Evolutionary conservation across 331 rosid species (phyloP).

Genomic region (Acacia concinna): DNA sequence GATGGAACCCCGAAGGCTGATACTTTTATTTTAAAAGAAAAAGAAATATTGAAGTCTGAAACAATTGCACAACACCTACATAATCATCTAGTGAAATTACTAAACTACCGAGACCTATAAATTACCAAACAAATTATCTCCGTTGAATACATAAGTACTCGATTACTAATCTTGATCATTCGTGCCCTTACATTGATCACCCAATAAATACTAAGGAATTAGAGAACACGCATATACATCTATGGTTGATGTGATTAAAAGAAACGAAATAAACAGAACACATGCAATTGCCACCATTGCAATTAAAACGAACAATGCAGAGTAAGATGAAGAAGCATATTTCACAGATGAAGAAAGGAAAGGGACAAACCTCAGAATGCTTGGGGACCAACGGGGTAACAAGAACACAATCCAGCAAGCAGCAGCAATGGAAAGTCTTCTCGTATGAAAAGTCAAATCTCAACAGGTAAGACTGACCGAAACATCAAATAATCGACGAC

Average conservation of each 20-base stretch:
- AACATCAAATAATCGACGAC: not conserved
- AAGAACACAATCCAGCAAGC: not conserved
- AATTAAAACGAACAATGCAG: not conserved
- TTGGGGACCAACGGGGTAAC: not conserved
- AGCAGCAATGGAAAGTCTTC: not conserved
- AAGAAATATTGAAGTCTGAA: not conserved
- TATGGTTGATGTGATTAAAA: not conserved
- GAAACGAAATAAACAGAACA: not conserved
- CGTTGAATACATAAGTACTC: not conserved
- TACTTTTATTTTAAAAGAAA: not conserved
- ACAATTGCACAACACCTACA: not conserved
- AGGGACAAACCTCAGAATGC: slow-evolving; percentile 8
- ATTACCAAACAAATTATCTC: not conserved
- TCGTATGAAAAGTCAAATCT: not conserved
- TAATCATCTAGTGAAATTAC: not conserved
- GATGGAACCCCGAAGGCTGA: not conserved
- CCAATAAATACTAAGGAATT: not conserved
- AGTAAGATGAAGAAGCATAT: not conserved
- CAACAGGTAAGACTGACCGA: not conserved
- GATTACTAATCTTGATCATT: not conserved
- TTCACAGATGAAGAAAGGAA: not conserved
- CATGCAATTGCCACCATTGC: slow-evolving; percentile 9
- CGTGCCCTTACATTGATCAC: not conserved
- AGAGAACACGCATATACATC: not conserved
- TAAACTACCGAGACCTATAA: not conserved